A percentile compares a stretch with the other conserved stretches of the same genome.
phyloP scores from a whole-genome alignment of 2,329 filamentous ascomycete species.

The Fusarium camptoceras region DNA sequence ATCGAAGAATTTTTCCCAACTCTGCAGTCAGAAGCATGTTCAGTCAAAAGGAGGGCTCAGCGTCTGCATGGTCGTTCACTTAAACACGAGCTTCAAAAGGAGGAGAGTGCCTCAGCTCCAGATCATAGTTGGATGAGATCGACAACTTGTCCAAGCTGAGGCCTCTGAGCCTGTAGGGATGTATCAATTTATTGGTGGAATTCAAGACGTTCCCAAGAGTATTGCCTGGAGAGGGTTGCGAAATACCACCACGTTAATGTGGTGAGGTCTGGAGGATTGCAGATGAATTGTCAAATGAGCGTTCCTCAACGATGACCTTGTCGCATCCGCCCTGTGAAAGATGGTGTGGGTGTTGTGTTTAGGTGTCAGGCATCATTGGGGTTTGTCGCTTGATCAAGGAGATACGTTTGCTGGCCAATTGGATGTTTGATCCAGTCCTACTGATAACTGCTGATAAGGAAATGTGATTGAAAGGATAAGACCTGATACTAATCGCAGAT shows the following conservation, averaged over 20 bases:
- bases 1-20: accelerated
- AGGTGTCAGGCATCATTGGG: no score
- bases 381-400: no score
- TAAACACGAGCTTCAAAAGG: accelerated
- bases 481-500: no score
- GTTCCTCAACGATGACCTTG: accelerated
- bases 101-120: not conserved
- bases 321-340: not conserved
- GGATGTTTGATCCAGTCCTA: no score
- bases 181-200: not conserved
- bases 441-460: no score
- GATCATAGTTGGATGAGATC: not conserved
- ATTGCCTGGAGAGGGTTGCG: no score
- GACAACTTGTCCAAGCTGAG: not conserved
- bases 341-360: not conserved
- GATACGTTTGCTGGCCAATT: no score
- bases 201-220: not conserved
- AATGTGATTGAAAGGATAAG: no score
- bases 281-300: not conserved
- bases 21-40: not conserved
- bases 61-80: not conserved
- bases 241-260: not conserved
- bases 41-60: not conserved
- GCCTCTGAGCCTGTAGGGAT: not conserved
- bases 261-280: not conserved